These are phyloP conservation scores for Cryphonectria radicalis DNA, from an alignment of 2,329 filamentous ascomycete species.

Conservation along the genomic window DNA sequence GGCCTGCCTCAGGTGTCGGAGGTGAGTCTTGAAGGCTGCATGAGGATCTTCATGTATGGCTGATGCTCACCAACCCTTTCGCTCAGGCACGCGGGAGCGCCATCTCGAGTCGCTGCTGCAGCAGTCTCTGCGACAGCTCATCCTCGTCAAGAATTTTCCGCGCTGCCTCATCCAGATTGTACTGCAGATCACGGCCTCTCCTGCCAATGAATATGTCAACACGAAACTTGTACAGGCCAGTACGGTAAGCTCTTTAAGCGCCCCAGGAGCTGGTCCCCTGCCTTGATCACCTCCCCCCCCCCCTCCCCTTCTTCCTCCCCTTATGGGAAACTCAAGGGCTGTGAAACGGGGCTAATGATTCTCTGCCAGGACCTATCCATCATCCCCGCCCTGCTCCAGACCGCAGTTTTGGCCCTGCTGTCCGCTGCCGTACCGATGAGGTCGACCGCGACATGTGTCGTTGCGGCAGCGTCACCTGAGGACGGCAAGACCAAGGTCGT, in stretches of 20 bases:
- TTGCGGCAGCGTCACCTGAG: conserved; percentile 58
- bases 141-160: conserved; percentile 76
- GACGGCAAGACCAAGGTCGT: conserved; percentile 48
- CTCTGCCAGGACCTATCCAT: conserved; percentile 70
- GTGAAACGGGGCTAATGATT: conserved; percentile 32
- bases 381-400: conserved; percentile 81
- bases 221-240: conserved; percentile 63
- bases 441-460: conserved; percentile 67
- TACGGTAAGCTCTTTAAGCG: conserved; percentile 53
- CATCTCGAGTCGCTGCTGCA: conserved; percentile 81
- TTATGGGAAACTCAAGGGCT: conserved; percentile 1
- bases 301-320: background rate
- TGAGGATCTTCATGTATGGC: conserved; percentile 30
- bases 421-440: conserved; percentile 82
- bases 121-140: conserved; percentile 71
- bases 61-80: conserved; percentile 26
- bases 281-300: background rate
- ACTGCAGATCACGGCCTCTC: conserved; percentile 74
- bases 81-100: conserved; percentile 70
- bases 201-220: conserved; percentile 68
- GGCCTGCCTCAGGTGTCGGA: conserved; percentile 83
- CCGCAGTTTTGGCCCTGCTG: conserved; percentile 76
- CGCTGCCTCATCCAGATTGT: conserved; percentile 79
- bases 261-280: conserved; percentile 11
- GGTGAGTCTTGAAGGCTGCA: conserved; percentile 52